phyloP scores from a whole-genome alignment of 768 basidiomycete genomes.

The Phanerochaete sordida region DNA sequence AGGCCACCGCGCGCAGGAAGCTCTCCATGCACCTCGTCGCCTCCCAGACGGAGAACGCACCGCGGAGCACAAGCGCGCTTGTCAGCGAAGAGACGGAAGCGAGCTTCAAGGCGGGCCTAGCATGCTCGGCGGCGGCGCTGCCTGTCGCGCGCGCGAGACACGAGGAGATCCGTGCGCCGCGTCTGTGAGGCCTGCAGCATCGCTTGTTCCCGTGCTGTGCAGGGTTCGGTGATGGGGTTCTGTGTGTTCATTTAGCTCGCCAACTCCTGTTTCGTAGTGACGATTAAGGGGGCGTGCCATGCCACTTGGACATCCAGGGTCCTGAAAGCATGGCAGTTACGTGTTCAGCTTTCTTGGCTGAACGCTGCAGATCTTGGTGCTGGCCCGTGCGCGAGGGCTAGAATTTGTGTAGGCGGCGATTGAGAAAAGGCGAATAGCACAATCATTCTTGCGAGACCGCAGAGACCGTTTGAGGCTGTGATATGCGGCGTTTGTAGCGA shows the following conservation, averaged over 20 bases:
- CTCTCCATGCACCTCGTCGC: constrained; percentile 22
- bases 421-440: too few relatives aligned
- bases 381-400: too few relatives aligned
- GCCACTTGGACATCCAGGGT: not conserved
- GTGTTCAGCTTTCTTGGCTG: too few relatives aligned
- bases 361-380: too few relatives aligned
- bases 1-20: constrained; percentile 19
- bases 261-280: not conserved
- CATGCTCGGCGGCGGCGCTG: constrained; percentile 18
- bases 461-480: too few relatives aligned
- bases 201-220: not conserved
- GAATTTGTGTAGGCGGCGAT: too few relatives aligned
- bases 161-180: not conserved
- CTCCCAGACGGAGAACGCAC: constrained; percentile 10
- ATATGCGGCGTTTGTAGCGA: too few relatives aligned
- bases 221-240: not conserved
- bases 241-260: not conserved
- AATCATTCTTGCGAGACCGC: too few relatives aligned
- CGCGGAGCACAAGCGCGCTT: not conserved
- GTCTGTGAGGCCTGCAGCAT: not conserved
- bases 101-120: constrained; percentile 19
- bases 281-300: not conserved
- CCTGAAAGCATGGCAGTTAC: too few relatives aligned
- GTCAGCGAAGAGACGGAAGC: constrained; percentile 1
- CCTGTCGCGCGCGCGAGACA: constrained; percentile 9